phyloP scores from a whole-genome alignment of 805 yeast species.

The Zygoascus ofunaensis region DNA sequence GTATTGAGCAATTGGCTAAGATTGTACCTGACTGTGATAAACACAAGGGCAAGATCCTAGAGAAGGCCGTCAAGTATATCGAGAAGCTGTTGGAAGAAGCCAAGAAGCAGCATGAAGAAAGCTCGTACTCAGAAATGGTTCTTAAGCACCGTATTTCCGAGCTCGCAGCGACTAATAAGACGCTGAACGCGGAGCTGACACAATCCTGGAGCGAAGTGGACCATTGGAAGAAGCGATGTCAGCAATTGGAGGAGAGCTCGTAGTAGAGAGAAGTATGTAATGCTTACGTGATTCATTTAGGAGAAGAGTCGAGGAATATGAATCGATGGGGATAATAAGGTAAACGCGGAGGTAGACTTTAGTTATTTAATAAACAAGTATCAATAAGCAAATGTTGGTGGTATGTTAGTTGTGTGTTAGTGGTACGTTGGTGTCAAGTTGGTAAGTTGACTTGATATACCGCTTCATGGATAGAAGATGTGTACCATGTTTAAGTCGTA shows the following conservation, averaged over 20 bases:
- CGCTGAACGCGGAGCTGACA: constrained; percentile 78
- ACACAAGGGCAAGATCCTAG: constrained; percentile 83
- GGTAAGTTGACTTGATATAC: no score
- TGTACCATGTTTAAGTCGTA: no score
- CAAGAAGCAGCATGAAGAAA: constrained; percentile 80
- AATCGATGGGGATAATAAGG: no score
- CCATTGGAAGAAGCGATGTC: constrained; percentile 45
- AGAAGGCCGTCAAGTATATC: constrained; percentile 84
- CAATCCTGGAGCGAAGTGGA: constrained; percentile 90
- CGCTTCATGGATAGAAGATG: no score
- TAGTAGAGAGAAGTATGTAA: no score
- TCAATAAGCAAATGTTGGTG: no score
- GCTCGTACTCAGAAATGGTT: constrained; percentile 86
- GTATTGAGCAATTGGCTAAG: constrained; percentile 72
- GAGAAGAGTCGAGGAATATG: no score
- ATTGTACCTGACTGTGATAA: constrained; percentile 75
- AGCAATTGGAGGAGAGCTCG: not conserved
- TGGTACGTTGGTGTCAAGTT: no score
- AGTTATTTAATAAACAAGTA: no score
- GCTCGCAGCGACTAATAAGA: constrained; percentile 74
- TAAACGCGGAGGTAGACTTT: no score
- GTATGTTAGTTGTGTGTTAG: no score
- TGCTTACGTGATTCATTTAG: no score
- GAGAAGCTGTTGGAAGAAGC: constrained; percentile 84
- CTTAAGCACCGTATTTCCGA: constrained; percentile 89